Base-by-base conservation (phyloP, 2,329 filamentous ascomycete genomes). In the Colletotrichum melonis region DNA sequence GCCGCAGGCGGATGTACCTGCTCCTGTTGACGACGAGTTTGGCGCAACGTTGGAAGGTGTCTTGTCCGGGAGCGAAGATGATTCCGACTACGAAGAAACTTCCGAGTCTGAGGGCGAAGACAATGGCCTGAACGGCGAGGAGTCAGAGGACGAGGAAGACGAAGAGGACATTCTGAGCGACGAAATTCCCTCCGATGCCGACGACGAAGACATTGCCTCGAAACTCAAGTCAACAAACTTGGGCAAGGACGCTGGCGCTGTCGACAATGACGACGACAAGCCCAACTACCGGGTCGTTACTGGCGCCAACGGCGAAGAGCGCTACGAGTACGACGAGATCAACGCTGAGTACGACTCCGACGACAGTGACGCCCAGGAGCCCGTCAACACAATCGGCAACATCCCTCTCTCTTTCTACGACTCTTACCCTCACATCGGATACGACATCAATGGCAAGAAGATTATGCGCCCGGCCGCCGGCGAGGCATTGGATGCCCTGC, bases 391-490 rank as follows among this genome's bases (percentile, higher is more conserved):
- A 0, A 98, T 99, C 78, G 97, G 97, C 77, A 89, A 98, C 81
- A 99, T 99, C 73, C 94, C 95, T 5, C 86, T 98, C 63, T 93
- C 94, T 3, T 98, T 98, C 84, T 99, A 99, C 86, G 97, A 99
- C 82, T 93, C 94, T 46, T 99, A 98, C 81, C 97, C 97, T 63
- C 97, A 99, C 82, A 98, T 99, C 81, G 97, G 97, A 73, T 99
- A 99, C 84, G 94, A 98, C 79, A 98, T 99, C 86, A 97, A 99
- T 82, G 97, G 97, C 82, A 98, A 97, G 89, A 97, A 94, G 83
- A 98, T 99, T 76, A 94, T 98, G 92, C 93, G 97, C 65, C 97
- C 97, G 7, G 97, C 97, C 4, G 96, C 95, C 77, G 96, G 96
- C 65, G 93, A 98, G 81, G 97, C 97, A 46, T 86, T 99, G 38